Percentiles rank a stretch among this genome's conserved stretches.
These are phyloP conservation scores for Friedmanniomyces endolithicus DNA, from an alignment of 495 filamentous ascomycete species.

Conservation along the genomic window DNA sequence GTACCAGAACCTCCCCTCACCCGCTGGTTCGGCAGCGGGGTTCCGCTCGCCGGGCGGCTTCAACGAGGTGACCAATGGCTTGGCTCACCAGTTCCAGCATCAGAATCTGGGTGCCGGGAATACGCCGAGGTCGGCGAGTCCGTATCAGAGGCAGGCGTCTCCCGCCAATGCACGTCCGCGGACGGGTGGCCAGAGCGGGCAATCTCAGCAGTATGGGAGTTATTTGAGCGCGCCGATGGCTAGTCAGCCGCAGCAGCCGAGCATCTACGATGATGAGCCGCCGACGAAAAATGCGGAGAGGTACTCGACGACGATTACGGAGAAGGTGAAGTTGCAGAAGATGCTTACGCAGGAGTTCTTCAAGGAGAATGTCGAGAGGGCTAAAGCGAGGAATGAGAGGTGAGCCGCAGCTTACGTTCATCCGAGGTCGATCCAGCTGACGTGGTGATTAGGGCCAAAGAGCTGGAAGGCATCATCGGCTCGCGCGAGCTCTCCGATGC, in stretches of 20 bases:
- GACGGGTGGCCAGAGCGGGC: conserved; percentile 54
- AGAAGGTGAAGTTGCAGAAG: conserved; percentile 35
- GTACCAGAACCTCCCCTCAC: conserved; percentile 41
- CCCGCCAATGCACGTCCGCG: conserved; percentile 57
- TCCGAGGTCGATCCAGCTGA: neutral
- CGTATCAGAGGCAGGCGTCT: conserved; percentile 58
- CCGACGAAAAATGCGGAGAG: conserved; percentile 29
- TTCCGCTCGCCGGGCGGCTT: conserved; percentile 20
- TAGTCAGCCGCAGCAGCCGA: conserved; percentile 30
- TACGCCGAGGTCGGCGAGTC: conserved; percentile 46
- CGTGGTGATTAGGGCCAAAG: conserved; percentile 54
- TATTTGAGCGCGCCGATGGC: conserved; percentile 56
- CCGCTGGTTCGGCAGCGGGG: conserved; percentile 25
- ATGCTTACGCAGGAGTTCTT: conserved; percentile 74
- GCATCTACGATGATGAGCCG: conserved; percentile 31
- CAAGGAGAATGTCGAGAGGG: conserved; percentile 86
- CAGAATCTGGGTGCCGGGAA: conserved; percentile 67
- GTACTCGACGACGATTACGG: conserved; percentile 28
- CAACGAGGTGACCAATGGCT: conserved; percentile 59
- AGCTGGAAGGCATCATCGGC: conserved; percentile 71
- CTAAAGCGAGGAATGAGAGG: conserved; percentile 83
- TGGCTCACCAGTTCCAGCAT: conserved; percentile 93
- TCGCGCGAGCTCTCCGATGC: conserved; percentile 60
- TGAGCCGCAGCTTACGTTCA: conserved; percentile 30
- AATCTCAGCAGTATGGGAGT: conserved; percentile 43